Evolutionary conservation across 305 asterid species (phyloP).

Genomic region (Plantago coronopus): DNA sequence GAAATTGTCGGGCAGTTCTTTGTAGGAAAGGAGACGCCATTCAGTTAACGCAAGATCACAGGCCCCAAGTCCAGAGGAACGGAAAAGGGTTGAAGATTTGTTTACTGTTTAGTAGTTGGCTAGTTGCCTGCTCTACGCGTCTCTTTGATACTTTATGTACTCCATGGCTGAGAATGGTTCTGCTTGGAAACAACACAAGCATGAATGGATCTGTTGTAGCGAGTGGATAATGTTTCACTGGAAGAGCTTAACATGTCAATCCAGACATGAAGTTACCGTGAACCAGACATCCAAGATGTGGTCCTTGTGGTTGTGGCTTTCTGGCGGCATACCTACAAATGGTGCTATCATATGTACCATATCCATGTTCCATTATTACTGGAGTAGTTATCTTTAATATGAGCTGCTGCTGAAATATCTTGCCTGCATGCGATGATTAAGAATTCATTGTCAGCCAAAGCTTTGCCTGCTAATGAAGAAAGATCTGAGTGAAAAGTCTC

Average conservation of each 20-base stretch:
- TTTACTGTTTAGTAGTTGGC: no score
- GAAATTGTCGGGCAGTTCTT: constrained; percentile 74
- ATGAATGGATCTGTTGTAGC: no score
- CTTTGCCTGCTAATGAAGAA: constrained; percentile 66
- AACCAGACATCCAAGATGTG: constrained; percentile 2
- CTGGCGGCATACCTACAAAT: no score
- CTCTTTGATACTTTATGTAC: no score
- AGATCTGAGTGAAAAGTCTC: constrained; percentile 51
- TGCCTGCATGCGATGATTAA: no score
- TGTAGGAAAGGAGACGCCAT: constrained; percentile 52
- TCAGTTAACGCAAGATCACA: constrained; percentile 57
- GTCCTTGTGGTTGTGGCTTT: not conserved
- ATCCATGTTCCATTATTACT: no score
- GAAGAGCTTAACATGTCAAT: constrained; percentile 1
- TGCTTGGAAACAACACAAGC: no score
- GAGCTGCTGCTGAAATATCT: no score
- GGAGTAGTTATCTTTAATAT: no score
- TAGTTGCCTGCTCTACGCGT: no score
- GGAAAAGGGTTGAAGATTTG: constrained; percentile 43
- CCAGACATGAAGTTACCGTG: not conserved
- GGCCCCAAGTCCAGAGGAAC: constrained; percentile 44
- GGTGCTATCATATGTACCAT: no score
- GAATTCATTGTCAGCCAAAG: constrained; percentile 75
- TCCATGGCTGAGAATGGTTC: no score
- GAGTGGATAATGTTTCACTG: constrained; percentile 7